Evolutionary conservation across 2,329 filamentous ascomycete species (phyloP).

Genomic region (Neonectria faginata): DNA sequence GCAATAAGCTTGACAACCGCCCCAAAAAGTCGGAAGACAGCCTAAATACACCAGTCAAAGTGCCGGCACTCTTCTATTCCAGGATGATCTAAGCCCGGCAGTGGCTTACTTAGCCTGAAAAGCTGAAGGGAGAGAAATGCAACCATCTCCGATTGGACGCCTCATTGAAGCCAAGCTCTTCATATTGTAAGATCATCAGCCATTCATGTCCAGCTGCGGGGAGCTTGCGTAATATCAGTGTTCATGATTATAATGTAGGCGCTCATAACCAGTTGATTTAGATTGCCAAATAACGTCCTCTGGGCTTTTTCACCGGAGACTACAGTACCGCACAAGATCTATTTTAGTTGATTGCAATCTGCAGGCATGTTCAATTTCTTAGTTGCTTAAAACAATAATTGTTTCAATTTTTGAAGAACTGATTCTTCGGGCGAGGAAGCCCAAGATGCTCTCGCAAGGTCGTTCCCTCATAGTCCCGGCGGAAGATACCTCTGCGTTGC

Average conservation of each 20-base stretch:
- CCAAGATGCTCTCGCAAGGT: constrained; percentile 67
- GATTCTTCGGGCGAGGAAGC: constrained; percentile 58
- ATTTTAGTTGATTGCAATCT: background rate
- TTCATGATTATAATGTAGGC: background rate
- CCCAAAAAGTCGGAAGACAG: no score
- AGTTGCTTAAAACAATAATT: background rate
- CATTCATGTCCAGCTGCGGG: background rate
- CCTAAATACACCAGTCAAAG: no score
- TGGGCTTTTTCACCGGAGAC: no score
- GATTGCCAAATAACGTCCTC: no score
- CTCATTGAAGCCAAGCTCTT: background rate
- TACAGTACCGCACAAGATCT: background rate
- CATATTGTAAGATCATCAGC: background rate
- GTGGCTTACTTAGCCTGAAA: background rate
- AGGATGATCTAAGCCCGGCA: background rate
- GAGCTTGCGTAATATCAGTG: background rate
- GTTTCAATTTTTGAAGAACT: constrained; percentile 47
- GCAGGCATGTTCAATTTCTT: background rate
- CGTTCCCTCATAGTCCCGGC: constrained; percentile 63
- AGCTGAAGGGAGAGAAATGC: background rate
- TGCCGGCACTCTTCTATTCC: no score
- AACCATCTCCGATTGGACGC: background rate
- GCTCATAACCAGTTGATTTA: no score
- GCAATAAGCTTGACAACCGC: no score
- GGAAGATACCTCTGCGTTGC: constrained; percentile 62